Conservation (phyloP, 352 stramenopile genomes). For the Plasmopara viticola region DNA sequence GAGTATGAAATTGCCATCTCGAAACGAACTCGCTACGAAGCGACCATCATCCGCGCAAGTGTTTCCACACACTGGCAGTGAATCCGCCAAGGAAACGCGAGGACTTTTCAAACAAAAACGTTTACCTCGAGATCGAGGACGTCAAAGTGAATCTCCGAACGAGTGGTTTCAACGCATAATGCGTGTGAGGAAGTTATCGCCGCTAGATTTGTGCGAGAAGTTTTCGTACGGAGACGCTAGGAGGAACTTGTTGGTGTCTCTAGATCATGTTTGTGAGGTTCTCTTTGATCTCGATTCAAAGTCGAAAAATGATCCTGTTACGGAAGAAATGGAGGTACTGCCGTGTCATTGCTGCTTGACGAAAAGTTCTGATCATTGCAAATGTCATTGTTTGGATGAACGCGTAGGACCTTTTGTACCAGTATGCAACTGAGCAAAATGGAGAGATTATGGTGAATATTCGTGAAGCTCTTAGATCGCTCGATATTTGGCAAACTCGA, state of each 20-base stretch:
- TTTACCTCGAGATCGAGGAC: neutral
- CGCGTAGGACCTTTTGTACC: conserved; percentile 41
- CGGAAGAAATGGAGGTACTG: conserved; percentile 43
- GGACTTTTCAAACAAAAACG: conserved; percentile 19
- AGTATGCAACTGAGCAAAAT: conserved; percentile 33
- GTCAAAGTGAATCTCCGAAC: conserved; percentile 27
- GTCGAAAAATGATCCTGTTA: conserved; percentile 30
- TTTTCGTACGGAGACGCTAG: conserved; percentile 43
- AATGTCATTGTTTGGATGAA: conserved; percentile 2
- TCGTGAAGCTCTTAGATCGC: conserved; percentile 41
- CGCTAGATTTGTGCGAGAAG: conserved; percentile 46
- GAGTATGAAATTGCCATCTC: conserved; percentile 4
- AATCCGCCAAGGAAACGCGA: neutral
- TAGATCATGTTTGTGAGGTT: conserved; percentile 49
- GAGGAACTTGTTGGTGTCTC: conserved; percentile 30
- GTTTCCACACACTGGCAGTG: neutral
- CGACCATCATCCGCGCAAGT: conserved; percentile 18
- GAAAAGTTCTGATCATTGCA: neutral
- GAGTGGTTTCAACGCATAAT: conserved; percentile 56
- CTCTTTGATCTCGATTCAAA: conserved; percentile 46
- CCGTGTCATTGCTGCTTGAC: too few species aligned
- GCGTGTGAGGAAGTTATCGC: conserved; percentile 32
- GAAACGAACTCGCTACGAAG: conserved; percentile 1
- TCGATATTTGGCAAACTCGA: conserved; percentile 48
- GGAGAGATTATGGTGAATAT: conserved; percentile 48